Conservation (phyloP, 202 grass and related monocot species). For the Hordeum pubiflorum region DNA sequence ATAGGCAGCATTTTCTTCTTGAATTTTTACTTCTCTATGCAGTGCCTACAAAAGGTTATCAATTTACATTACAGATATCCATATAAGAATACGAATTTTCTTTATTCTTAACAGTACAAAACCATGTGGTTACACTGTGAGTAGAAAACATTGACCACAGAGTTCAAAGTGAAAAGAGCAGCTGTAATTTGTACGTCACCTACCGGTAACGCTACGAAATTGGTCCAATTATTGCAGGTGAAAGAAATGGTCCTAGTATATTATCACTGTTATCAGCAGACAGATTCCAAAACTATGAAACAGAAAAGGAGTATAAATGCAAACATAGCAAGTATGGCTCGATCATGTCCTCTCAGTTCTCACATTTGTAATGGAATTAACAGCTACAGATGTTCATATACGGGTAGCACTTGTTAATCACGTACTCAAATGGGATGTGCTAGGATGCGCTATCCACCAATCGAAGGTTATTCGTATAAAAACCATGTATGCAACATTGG, state of each 20-base stretch:
- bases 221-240: neutral
- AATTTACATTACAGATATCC: neutral
- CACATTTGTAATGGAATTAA: neutral
- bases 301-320: neutral
- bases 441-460: neutral
- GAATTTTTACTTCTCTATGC: constrained; percentile 55
- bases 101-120: neutral
- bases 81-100: neutral
- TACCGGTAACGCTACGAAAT: neutral
- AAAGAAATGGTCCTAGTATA: too few species aligned
- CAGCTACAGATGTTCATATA: neutral
- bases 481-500: neutral
- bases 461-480: neutral
- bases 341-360: neutral
- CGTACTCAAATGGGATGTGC: neutral
- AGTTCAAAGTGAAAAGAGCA: neutral
- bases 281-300: neutral
- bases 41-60: constrained; percentile 45
- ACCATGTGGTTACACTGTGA: neutral
- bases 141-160: neutral
- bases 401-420: neutral
- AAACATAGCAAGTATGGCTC: neutral
- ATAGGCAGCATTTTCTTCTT: constrained; percentile 83
- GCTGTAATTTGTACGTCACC: neutral
- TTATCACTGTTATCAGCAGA: neutral